Evolutionary conservation across 345 rosid genomes (phyloP).

Genomic region (Linum usitatissimum): DNA sequence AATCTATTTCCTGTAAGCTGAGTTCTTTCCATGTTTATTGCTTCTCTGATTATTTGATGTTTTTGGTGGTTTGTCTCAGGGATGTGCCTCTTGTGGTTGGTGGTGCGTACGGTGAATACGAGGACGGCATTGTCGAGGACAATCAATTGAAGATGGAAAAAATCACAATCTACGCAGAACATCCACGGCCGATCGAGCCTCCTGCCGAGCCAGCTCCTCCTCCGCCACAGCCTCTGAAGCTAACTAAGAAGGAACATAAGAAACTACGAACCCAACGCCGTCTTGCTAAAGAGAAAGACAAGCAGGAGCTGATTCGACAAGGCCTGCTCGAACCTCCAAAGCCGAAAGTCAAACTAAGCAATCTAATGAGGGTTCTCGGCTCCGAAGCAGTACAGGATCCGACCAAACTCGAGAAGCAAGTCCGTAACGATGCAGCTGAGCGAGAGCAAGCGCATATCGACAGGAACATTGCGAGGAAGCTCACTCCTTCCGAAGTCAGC

Average conservation of each 20-base stretch:
- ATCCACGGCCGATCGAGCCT: slow-evolving; percentile 88
- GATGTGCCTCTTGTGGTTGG: slow-evolving; percentile 46
- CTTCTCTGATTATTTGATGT: background rate
- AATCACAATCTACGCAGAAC: slow-evolving; percentile 71
- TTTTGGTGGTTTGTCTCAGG: slow-evolving; percentile 31
- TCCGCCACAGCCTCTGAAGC: slow-evolving; percentile 84
- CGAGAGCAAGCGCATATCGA: slow-evolving; percentile 98
- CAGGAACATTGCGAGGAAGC: slow-evolving; percentile 79
- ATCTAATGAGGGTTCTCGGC: slow-evolving; percentile 94
- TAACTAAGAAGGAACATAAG: slow-evolving; percentile 94
- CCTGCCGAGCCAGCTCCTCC: slow-evolving; percentile 96
- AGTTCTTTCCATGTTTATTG: background rate
- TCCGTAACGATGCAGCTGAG: slow-evolving; percentile 90
- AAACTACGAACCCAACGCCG: slow-evolving; percentile 91
- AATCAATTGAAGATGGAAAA: slow-evolving; percentile 58
- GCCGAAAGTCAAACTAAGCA: slow-evolving; percentile 88
- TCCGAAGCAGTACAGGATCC: slow-evolving; percentile 98
- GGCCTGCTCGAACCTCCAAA: slow-evolving; percentile 90
- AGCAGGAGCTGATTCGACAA: slow-evolving; percentile 94
- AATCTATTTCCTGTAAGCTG: background rate
- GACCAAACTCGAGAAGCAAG: slow-evolving; percentile 85
- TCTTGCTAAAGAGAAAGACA: slow-evolving; percentile 79
- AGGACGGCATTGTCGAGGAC: slow-evolving; percentile 28
- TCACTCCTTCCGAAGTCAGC: slow-evolving; percentile 86
- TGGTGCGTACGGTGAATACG: slow-evolving; percentile 47